Percentiles rank a stretch among this genome's conserved stretches.
phyloP scores from a whole-genome alignment of 1,139 yeast species.

The Neolecta irregularis region DNA sequence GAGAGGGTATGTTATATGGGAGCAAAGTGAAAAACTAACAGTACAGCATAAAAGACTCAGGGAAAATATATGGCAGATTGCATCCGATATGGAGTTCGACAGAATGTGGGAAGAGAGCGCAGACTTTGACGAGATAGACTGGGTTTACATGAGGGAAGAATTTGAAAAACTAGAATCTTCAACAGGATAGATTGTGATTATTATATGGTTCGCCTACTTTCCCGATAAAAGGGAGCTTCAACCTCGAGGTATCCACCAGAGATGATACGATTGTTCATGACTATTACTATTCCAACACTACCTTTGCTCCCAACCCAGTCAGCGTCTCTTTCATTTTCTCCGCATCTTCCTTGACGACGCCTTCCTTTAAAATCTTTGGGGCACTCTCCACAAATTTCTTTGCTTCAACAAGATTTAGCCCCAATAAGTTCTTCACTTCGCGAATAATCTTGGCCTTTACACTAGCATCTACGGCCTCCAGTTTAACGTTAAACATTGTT shows the following conservation, averaged over 20 bases:
- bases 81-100: constrained; percentile 42
- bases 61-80: constrained; percentile 58
- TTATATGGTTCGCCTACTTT: no score
- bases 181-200: constrained; percentile 1
- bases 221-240: no score
- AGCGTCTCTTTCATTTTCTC: constrained; percentile 83
- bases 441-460: constrained; percentile 94
- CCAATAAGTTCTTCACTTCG: constrained; percentile 85
- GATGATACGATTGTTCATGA: no score
- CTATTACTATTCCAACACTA: constrained; percentile 64
- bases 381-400: constrained; percentile 86
- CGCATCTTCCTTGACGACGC: constrained; percentile 77
- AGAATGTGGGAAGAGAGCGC: constrained; percentile 40
- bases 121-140: constrained; percentile 35
- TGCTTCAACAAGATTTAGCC: constrained; percentile 86
- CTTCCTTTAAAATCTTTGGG: constrained; percentile 84
- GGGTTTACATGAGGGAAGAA: constrained; percentile 38
- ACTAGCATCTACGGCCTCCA: constrained; percentile 88
- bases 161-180: constrained; percentile 22
- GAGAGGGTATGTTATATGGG: constrained; percentile 33
- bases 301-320: constrained; percentile 91
- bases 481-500: constrained; percentile 80
- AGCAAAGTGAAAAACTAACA: background rate
- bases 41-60: constrained; percentile 49
- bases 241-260: no score